Base-by-base conservation (phyloP, 2,329 filamentous ascomycete genomes). In the Fusarium sp. region DNA sequence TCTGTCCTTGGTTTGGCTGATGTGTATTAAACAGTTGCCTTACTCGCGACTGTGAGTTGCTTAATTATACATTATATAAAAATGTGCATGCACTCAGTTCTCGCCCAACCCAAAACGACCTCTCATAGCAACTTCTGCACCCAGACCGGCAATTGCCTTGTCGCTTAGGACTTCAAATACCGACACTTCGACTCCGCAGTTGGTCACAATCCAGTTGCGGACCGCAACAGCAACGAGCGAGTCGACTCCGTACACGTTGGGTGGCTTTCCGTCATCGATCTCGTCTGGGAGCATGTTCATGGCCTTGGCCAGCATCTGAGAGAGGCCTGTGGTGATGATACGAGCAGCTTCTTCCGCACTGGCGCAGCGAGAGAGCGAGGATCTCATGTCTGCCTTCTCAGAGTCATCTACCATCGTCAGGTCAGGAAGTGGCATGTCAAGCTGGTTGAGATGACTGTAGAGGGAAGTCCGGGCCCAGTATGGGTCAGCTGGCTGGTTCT, bases 381-480 rank as follows among this genome's bases (percentile, higher is more conserved):
- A 75, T 67, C 80, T 84, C 56, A 85, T 72, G 63, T 82, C 78
- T 7, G 68, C 65, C 13, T 66, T 69, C 8, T 60, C 60, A 6
- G 77, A 65, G 5, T 63, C 71, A n/a, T 60, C 52, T 13, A 76
- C 64, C 11, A 70, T 63, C 5, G 73, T 29, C 27, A 82, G 69
- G 54, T 81, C 78, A 1, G 80, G 76, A 5, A 78, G 71, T 2
- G 83, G 84, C 71, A 86, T 80, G 75, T 90, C 88, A 5, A 89
- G 80, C 27, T 85, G 77, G 68, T 86, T 86, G 52, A 90, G 83
- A 63, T 85, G 83, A 3, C 83, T 80, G 67, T 88, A 90, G 41
- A 88, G 80, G 0, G 87, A 84, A 0, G 86, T 86, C 7, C 83
- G 84, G 11, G 86, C 83, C 88, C 88, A 90, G 78, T 88, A 90